These are phyloP conservation scores for Chlamydomonas schloesseri DNA, from an alignment of 139 green algal genomes.

Conservation along the genomic window DNA sequence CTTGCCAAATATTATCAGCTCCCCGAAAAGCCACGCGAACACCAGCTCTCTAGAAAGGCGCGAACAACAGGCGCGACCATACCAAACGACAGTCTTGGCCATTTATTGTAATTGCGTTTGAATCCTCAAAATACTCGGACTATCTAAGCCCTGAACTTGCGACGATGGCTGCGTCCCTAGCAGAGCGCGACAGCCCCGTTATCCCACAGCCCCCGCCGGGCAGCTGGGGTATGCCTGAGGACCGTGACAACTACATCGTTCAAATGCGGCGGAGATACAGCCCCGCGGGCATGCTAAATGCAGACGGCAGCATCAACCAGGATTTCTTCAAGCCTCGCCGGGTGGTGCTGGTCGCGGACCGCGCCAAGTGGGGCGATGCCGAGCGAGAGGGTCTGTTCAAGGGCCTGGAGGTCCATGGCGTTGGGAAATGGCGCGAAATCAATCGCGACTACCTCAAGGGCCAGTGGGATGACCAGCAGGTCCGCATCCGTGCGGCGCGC, in stretches of 20 bases:
- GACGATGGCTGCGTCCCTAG: too few species aligned
- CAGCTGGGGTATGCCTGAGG: background rate
- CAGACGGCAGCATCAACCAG: conserved; percentile 81
- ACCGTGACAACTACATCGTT: conserved; percentile 63
- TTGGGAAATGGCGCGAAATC: conserved; percentile 82
- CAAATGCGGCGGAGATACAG: conserved; percentile 74
- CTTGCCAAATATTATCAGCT: too few species aligned
- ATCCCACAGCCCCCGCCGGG: too few species aligned
- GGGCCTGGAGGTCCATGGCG: conserved; percentile 78
- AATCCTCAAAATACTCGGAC: too few species aligned
- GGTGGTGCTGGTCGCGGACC: conserved; percentile 63
- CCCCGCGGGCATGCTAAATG: conserved; percentile 72
- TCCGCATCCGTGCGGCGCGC: conserved; percentile 75
- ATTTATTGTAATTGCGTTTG: too few species aligned
- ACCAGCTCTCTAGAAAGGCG: too few species aligned
- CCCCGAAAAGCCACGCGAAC: too few species aligned
- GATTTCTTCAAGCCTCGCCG: conserved; percentile 85
- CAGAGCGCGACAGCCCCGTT: too few species aligned
- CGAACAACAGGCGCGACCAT: too few species aligned
- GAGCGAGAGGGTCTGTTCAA: conserved; percentile 74
- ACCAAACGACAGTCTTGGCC: too few species aligned
- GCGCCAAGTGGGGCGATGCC: conserved; percentile 69
- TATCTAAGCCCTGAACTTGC: too few species aligned
- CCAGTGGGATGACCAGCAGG: conserved; percentile 54
- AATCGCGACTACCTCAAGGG: conserved; percentile 58